Percentiles rank a stretch among this genome's conserved stretches.
Conservation (phyloP, 2,329 filamentous ascomycete genomes). For the Kalmusia sp. region DNA sequence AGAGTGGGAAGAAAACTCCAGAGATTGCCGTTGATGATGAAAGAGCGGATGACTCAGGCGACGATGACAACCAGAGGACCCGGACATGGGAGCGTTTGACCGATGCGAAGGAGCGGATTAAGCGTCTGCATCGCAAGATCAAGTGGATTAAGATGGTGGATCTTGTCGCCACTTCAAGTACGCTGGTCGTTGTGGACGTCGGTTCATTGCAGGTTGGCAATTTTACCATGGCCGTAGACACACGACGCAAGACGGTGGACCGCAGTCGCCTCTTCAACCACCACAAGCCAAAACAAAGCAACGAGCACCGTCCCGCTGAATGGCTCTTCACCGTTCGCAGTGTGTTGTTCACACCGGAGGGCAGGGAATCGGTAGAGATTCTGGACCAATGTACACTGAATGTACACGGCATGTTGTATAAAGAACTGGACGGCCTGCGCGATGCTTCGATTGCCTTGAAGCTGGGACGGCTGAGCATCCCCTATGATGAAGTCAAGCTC, state of each 20-base stretch:
- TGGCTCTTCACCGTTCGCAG: conserved; percentile 91
- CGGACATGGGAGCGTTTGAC: conserved; percentile 84
- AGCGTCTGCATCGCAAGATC: conserved; percentile 83
- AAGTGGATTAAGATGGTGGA: conserved; percentile 91
- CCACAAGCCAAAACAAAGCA: conserved; percentile 52
- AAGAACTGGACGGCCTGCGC: conserved; percentile 82
- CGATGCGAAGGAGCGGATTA: conserved; percentile 81
- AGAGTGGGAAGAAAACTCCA: conserved; percentile 25
- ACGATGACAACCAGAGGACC: conserved; percentile 59
- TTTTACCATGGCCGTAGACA: conserved; percentile 87
- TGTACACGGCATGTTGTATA: conserved; percentile 88
- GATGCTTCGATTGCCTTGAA: conserved; percentile 92
- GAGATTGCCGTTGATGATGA: conserved; percentile 23
- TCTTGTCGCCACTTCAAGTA: conserved; percentile 81
- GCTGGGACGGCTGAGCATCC: conserved; percentile 86
- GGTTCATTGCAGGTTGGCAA: conserved; percentile 85
- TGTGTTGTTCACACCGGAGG: conserved; percentile 86
- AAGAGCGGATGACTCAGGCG: conserved; percentile 27
- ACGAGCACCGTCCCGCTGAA: conserved; percentile 78
- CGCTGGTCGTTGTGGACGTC: conserved; percentile 77
- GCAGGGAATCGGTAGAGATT: conserved; percentile 83
- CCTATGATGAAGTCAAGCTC: conserved; percentile 81
- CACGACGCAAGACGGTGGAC: conserved; percentile 88
- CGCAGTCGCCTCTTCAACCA: conserved; percentile 88
- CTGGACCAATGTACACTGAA: conserved; percentile 89